Percentiles rank a stretch among this genome's conserved stretches.
Evolutionary conservation across 257 asterid genomes (phyloP).

Genomic region (Petunia axillaris): DNA sequence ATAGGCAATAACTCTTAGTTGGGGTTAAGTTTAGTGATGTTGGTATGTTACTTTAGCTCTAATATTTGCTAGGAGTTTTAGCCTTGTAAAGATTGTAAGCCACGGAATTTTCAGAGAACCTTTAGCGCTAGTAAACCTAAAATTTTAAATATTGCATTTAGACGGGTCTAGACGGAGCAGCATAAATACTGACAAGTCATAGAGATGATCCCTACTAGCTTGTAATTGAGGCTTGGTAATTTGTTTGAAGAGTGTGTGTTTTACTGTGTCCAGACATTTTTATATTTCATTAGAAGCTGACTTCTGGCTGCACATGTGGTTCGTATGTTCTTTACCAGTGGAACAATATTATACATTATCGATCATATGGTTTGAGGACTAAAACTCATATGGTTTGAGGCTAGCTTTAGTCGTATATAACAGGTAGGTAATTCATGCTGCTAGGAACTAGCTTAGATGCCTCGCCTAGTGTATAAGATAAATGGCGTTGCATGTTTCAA

Average conservation of each 20-base stretch:
- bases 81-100: neutral
- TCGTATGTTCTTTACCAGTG: too few relatives aligned
- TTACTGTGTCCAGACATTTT: too few relatives aligned
- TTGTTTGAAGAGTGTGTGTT: too few relatives aligned
- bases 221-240: too few relatives aligned
- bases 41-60: neutral
- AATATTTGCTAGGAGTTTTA: neutral
- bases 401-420: neutral
- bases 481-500: conserved; percentile 21
- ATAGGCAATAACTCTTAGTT: neutral
- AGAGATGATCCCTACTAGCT: too few relatives aligned
- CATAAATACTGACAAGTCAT: neutral
- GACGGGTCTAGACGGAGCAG: neutral
- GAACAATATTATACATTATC: neutral
- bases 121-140: neutral
- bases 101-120: neutral
- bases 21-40: conserved; percentile 5
- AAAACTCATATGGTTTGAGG: neutral
- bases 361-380: neutral
- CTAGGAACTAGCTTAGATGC: neutral
- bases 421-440: neutral
- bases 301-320: too few relatives aligned
- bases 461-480: too few relatives aligned
- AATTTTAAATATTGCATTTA: neutral
- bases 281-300: too few relatives aligned